These are phyloP conservation scores for Lepiota brunneoincarnata DNA, from an alignment of 768 basidiomycete species.

Conservation along the genomic window DNA sequence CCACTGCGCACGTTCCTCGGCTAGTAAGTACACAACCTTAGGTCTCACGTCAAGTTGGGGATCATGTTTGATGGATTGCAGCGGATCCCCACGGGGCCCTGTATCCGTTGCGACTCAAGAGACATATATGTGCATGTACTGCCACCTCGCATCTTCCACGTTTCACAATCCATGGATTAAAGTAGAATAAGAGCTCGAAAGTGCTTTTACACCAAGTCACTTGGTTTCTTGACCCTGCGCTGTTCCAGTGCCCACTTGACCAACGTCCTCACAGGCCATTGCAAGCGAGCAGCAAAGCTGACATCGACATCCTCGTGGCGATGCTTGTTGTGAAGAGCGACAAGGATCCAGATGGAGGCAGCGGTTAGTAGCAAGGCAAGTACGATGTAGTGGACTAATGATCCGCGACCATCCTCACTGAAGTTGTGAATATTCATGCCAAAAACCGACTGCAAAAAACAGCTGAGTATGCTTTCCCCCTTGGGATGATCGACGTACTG, in stretches of 20 bases:
- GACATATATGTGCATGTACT: not conserved
- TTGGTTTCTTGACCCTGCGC: not conserved
- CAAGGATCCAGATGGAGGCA: constrained; percentile 8
- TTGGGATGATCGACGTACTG: constrained; percentile 19
- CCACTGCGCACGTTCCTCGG: constrained; percentile 13
- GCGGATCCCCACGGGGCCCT: not conserved
- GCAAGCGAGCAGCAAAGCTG: constrained; percentile 28
- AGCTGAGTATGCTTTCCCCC: not conserved
- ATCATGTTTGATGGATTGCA: constrained; percentile 1
- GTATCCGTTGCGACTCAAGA: not conserved
- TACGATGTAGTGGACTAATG: constrained; percentile 30
- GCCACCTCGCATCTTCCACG: not conserved
- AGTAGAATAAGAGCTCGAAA: not conserved
- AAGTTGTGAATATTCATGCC: constrained; percentile 45
- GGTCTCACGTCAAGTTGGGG: constrained; percentile 1
- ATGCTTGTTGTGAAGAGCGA: constrained; percentile 6
- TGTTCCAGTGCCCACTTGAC: not conserved
- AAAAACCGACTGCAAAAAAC: constrained; percentile 33
- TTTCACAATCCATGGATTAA: not conserved
- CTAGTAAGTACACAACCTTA: not conserved
- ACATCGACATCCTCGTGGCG: constrained; percentile 12
- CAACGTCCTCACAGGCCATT: constrained; percentile 28
- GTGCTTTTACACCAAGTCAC: not conserved
- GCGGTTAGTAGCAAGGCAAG: constrained; percentile 1
- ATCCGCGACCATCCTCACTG: constrained; percentile 22